These are phyloP conservation scores for Fusarium denticulatum DNA, from an alignment of 2,329 filamentous ascomycete genomes.

Conservation along the genomic window DNA sequence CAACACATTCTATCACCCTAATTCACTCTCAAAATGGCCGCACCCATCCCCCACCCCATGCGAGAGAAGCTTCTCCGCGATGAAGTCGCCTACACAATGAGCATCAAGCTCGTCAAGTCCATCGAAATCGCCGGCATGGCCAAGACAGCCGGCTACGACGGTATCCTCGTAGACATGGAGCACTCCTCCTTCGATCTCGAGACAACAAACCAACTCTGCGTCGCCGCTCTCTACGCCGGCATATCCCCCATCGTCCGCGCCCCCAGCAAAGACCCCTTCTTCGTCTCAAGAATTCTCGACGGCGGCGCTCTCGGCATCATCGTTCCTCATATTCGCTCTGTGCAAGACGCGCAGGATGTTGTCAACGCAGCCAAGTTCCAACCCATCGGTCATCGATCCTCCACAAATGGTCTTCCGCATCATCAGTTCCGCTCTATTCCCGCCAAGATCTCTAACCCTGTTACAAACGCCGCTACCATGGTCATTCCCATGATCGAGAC, in stretches of 20 bases:
- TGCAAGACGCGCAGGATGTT: constrained; percentile 40
- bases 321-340: constrained; percentile 40
- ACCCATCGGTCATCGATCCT: constrained; percentile 36
- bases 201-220: constrained; percentile 47
- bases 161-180: constrained; percentile 52
- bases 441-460: constrained; percentile 33
- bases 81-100: constrained; percentile 44
- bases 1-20: too few species aligned
- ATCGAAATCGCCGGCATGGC: constrained; percentile 49
- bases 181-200: constrained; percentile 49
- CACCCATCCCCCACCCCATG: constrained; percentile 38
- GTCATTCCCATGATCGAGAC: constrained; percentile 47
- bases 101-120: constrained; percentile 46
- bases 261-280: constrained; percentile 41
- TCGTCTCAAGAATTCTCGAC: constrained; percentile 42
- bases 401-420: constrained; percentile 36
- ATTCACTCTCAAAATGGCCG: constrained; percentile 21
- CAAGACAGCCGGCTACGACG: constrained; percentile 48
- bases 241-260: constrained; percentile 43
- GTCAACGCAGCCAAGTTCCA: constrained; percentile 44
- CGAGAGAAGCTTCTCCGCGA: constrained; percentile 41
- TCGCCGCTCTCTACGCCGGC: constrained; percentile 43
- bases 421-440: constrained; percentile 36
- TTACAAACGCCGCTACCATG: constrained; percentile 36
- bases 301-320: constrained; percentile 41